Percentiles rank a stretch among this genome's conserved stretches.
Conservation (phyloP, 2,329 filamentous ascomycete genomes). For the Clathrospora elynae region DNA sequence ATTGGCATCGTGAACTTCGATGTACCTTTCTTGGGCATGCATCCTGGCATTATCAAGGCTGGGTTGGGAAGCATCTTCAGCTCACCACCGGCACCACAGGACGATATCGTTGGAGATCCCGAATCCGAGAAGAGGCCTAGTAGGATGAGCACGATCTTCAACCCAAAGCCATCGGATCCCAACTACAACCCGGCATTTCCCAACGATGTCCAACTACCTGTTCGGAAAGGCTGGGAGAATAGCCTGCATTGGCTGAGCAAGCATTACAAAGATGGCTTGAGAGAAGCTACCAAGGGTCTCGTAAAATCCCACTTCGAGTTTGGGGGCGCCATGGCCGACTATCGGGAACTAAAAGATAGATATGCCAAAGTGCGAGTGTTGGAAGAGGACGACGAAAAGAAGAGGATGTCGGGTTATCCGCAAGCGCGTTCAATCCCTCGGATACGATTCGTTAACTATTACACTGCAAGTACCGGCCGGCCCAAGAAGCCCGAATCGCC, state of each 20-base stretch:
- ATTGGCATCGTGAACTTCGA: constrained; percentile 83
- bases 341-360: constrained; percentile 68
- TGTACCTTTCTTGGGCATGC: constrained; percentile 84
- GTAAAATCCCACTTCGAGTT: constrained; percentile 83
- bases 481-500: constrained; percentile 60
- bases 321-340: constrained; percentile 79
- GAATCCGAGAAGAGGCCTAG: constrained; percentile 29
- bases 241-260: constrained; percentile 80
- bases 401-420: constrained; percentile 37
- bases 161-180: constrained; percentile 55
- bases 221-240: constrained; percentile 70
- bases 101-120: constrained; percentile 23
- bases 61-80: constrained; percentile 79
- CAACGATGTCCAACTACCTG: constrained; percentile 73
- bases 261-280: constrained; percentile 71
- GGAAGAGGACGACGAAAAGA: constrained; percentile 68
- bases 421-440: constrained; percentile 51
- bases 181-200: constrained; percentile 76
- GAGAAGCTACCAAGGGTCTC: constrained; percentile 72
- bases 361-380: constrained; percentile 73
- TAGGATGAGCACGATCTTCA: constrained; percentile 46
- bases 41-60: constrained; percentile 83
- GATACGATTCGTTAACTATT: constrained; percentile 87
- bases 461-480: constrained; percentile 80
- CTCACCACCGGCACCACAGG: constrained; percentile 45